A percentile compares a stretch with the other conserved stretches of the same genome.
Conservation (phyloP, 495 filamentous ascomycete species). For the Achaetomiella virescens region DNA sequence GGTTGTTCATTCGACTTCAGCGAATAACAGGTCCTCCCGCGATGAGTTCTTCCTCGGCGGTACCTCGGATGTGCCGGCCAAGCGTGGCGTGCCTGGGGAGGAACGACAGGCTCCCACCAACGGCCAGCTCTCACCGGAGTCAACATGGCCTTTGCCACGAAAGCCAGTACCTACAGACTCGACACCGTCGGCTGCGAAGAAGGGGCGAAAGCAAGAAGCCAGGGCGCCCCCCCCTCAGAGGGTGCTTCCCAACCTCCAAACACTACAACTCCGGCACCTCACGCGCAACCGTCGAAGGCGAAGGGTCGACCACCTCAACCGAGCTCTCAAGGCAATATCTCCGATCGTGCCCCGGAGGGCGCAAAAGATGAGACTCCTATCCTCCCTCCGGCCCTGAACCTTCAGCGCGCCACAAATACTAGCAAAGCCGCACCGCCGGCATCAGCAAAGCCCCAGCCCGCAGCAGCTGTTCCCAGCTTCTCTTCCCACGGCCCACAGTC, state of each 20-base stretch:
- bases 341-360: neutral
- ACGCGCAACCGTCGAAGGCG: neutral
- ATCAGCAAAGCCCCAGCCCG: neutral
- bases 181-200: neutral
- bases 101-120: neutral
- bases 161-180: neutral
- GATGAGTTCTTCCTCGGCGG: neutral
- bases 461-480: neutral
- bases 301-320: neutral
- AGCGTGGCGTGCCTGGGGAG: neutral
- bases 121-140: neutral
- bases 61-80: neutral
- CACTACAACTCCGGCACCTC: neutral
- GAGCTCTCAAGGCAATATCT: neutral
- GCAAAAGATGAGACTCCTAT: neutral
- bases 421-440: neutral
- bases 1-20: neutral
- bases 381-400: neutral
- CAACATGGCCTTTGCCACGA: slow-evolving; percentile 4
- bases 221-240: neutral
- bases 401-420: neutral
- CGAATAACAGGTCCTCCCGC: neutral
- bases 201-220: neutral
- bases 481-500: neutral
- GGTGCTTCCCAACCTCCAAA: neutral